Evolutionary conservation across 257 asterid genomes (phyloP), one percentile per base, ranked within the genome.

Genomic region (Solanum sejunctum): DNA sequence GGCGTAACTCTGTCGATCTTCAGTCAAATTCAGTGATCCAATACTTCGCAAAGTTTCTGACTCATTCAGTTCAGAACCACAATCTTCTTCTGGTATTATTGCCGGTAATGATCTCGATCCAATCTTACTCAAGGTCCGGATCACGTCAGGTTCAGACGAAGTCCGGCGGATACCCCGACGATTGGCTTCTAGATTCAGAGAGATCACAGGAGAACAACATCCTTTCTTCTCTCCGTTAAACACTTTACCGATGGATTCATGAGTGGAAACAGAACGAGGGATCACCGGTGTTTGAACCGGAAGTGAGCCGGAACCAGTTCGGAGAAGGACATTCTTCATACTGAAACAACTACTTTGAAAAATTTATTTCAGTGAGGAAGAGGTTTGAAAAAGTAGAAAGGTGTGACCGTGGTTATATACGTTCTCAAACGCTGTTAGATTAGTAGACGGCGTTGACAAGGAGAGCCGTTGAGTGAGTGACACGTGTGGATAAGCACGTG

Each of bases 401-500:
- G 70, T 10, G 18, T 57, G 78, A 32, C 41, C 11, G 60, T 81
- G 84, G 1, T 60, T 41, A 17, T 45, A 52, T 10, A 56, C 7
- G 28, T 21, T 21, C 56, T 1, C 13, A n/a, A 5, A 80, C 36
- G 79, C 43, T 78, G 52, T 72, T 54, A 10, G 2, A 51, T 47
- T 85, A 87, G 89, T 85, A 6, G 17, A 72, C 72, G 63, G 43
- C 5, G 87, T 75, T 90, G 90, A 86, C 70, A 57, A 7, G 5
- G 10, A 21, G 20, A 12, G n/a, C 0, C 13, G 57, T 17, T 21
- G 49, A 61, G 43, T 54, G 56, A 60, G 12, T 1, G 90, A 58
- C 93, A 91, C 90, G 92, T 90, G 78, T 83, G 21, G 18, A 7
- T n/a, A 36, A 81, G 88, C 94, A 91, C 92, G 92, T 90, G 94